Percentiles rank a stretch among this genome's conserved stretches.
Conservation (phyloP, 768 basidiomycete species). For the Tremella yokohamensis region DNA sequence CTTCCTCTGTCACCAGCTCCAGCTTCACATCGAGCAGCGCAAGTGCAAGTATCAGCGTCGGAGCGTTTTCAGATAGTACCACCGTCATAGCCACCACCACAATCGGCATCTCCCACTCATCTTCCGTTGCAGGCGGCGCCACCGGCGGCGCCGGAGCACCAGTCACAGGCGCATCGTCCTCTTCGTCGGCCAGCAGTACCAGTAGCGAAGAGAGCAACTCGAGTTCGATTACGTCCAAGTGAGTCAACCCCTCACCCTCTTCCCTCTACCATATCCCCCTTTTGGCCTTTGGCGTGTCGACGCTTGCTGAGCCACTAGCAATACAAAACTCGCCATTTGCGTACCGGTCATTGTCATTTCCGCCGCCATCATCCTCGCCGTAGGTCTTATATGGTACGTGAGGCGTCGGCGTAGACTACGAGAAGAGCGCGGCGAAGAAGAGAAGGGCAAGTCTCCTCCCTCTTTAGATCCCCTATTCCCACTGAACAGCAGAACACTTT, state of each 20-base stretch:
- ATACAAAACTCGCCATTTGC: slow-evolving; percentile 1
- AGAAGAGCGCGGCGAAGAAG: slow-evolving; percentile 9
- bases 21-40: slow-evolving; percentile 2
- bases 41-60: background rate
- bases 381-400: background rate
- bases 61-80: background rate
- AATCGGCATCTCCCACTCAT: background rate
- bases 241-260: background rate
- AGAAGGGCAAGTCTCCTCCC: slow-evolving; percentile 3
- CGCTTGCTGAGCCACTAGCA: background rate
- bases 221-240: background rate
- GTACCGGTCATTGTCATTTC: slow-evolving; percentile 3
- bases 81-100: slow-evolving; percentile 1
- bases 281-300: background rate
- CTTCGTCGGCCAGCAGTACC: background rate
- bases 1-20: slow-evolving; percentile 1
- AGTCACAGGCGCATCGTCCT: background rate
- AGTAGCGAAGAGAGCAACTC: slow-evolving; percentile 4
- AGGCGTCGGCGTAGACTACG: slow-evolving; percentile 3
- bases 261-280: too few species aligned
- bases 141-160: background rate
- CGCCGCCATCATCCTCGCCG: slow-evolving; percentile 3
- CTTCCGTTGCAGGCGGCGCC: background rate
- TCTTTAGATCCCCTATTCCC: background rate
- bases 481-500: too few species aligned